Base-by-base conservation (phyloP, 306 rosid species). In the Cicer pinnatifidum region DNA sequence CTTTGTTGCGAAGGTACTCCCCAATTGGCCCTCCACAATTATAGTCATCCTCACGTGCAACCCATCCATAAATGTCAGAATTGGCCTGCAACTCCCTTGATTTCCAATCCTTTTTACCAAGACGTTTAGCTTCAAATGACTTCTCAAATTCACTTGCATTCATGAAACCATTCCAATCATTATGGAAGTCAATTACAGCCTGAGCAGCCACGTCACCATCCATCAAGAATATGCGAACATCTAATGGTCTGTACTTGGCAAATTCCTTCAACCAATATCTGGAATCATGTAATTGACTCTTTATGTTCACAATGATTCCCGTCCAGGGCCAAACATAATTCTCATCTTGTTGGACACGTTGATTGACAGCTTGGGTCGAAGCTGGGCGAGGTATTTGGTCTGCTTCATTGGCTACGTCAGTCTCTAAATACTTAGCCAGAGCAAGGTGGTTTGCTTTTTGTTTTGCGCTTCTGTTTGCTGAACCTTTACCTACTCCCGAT, bases 271-370 rank as follows among this genome's bases (percentile, higher is more conserved):
- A 28, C 97, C 93, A 91, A 43, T 86, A 76, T 20, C 61, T 66
- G 53, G 96, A 74, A 76, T 87, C 88, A 47, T 77, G 72, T 11
- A 65, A 39, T 44, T 82, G 74, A 20, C 53, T 65, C 69, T 44
- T 43, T 38, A 91, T 83, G 75, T 89, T 89, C 19, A 88, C 85
- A 56, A 93, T 43, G 10, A 93, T 80, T 45, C 96, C 95, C 35
- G 87, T 93, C 98, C 98, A 93, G 5, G 97, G 98, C 98, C 97
- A 93, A 57, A 89, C 96, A 58, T 85, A 89, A 3, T 78, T 84
- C 35, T 91, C 88, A 45, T 87, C 91, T 73, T 76, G 78, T 54
- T 82, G 84, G 4, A 75, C 52, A 40, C 80, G 71, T 67, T 69
- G 85, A 63, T 64, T 20, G 40, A 83, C 82, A 17, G 89, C 82